A percentile compares a stretch with the other conserved stretches of the same genome.
phyloP scores from a whole-genome alignment of 2,329 filamentous ascomycete genomes.

The Colletotrichum liaoningense region DNA sequence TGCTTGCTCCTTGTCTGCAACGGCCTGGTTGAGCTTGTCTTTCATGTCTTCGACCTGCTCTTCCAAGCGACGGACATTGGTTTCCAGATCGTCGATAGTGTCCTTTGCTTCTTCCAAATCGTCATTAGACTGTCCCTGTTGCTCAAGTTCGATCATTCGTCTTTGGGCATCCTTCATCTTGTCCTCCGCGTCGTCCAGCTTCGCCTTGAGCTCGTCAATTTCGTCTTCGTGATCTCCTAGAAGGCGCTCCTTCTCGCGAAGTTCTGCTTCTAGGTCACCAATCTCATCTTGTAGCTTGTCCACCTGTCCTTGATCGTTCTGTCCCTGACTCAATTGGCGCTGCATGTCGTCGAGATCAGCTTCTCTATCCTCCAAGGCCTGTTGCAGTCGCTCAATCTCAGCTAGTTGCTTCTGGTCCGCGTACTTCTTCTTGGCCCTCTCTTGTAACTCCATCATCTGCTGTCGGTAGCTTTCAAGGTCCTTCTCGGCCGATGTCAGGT shows the following conservation, averaged over 20 bases:
- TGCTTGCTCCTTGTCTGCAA: slow-evolving; percentile 66
- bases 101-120: slow-evolving; percentile 68
- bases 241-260: slow-evolving; percentile 79
- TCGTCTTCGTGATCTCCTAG: slow-evolving; percentile 82
- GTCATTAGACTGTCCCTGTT: slow-evolving; percentile 62
- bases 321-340: slow-evolving; percentile 66
- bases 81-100: slow-evolving; percentile 69
- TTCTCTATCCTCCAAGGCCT: slow-evolving; percentile 67
- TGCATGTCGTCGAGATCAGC: slow-evolving; percentile 71
- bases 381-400: slow-evolving; percentile 69
- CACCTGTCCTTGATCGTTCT: slow-evolving; percentile 67
- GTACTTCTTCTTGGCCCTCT: slow-evolving; percentile 82
- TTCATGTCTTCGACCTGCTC: slow-evolving; percentile 66
- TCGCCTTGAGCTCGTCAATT: slow-evolving; percentile 73
- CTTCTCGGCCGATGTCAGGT: slow-evolving; percentile 82
- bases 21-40: slow-evolving; percentile 64
- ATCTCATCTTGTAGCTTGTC: slow-evolving; percentile 80
- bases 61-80: slow-evolving; percentile 63
- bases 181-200: slow-evolving; percentile 63
- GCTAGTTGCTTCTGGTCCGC: slow-evolving; percentile 75
- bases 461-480: slow-evolving; percentile 87
- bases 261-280: slow-evolving; percentile 78
- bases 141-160: slow-evolving; percentile 65
- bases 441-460: slow-evolving; percentile 85
- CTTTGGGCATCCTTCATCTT: slow-evolving; percentile 67